Percentiles rank a stretch among this genome's conserved stretches.
phyloP scores from a whole-genome alignment of 2,329 filamentous ascomycete species.

The Thermoascus crustaceus region DNA sequence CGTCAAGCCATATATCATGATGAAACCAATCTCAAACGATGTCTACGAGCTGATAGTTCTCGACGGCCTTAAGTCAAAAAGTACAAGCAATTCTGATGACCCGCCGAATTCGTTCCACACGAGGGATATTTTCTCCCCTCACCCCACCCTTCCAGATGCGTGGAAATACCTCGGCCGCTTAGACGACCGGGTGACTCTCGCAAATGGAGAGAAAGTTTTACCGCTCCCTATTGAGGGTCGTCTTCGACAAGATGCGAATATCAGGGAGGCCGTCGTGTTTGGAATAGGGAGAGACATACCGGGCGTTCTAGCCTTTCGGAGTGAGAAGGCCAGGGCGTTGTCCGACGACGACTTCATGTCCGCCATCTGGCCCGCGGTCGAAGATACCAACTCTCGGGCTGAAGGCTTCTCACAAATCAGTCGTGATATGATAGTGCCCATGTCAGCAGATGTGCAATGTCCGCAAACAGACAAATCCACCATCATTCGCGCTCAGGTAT shows the following conservation, averaged over 20 bases:
- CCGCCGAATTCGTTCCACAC: conserved; percentile 2
- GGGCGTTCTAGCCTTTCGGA: no score
- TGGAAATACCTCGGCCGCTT: conserved; percentile 37
- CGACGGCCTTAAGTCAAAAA: conserved; percentile 3
- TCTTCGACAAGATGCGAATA: conserved; percentile 44
- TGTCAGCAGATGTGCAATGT: no score
- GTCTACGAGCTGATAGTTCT: conserved; percentile 4
- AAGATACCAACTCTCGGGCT: no score
- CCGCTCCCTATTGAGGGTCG: conserved; percentile 45
- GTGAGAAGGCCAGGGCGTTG: no score
- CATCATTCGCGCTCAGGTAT: no score
- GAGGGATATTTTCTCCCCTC: conserved; percentile 2
- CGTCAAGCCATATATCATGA: conserved; percentile 3
- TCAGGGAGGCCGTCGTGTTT: conserved; percentile 52
- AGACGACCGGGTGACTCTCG: conserved; percentile 41
- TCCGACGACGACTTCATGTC: no score
- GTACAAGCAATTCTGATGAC: conserved; percentile 3
- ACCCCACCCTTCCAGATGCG: conserved; percentile 2
- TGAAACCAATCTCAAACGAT: conserved; percentile 2
- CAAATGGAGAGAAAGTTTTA: conserved; percentile 44
- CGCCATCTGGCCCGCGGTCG: no score
- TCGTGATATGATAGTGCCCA: no score
- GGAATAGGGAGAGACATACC: conserved; percentile 25
- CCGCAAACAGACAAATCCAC: no score
- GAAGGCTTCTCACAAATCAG: no score